Evolutionary conservation across 768 basidiomycete species (phyloP).

Genomic region (Boletus vinaceobasis): DNA sequence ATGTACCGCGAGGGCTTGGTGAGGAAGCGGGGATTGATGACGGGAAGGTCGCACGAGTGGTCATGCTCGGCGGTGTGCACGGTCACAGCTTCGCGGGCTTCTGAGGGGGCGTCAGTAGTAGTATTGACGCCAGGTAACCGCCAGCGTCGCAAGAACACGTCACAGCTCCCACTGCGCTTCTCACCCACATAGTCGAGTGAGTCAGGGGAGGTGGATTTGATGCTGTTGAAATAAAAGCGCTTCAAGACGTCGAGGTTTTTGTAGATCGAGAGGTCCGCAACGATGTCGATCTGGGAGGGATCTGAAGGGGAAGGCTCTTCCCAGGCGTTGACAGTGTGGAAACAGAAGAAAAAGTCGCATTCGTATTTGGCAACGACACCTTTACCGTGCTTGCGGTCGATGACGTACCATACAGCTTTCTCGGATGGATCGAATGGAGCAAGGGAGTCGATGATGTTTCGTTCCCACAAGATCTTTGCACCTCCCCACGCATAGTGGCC

Average conservation of each 20-base stretch:
- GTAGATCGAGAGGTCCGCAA: constrained; percentile 37
- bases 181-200: constrained; percentile 27
- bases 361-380: constrained; percentile 38
- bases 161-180: constrained; percentile 9
- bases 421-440: constrained; percentile 29
- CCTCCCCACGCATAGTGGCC: constrained; percentile 29
- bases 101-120: constrained; percentile 10
- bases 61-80: constrained; percentile 21
- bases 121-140: constrained; percentile 26
- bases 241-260: constrained; percentile 32
- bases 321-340: constrained; percentile 41
- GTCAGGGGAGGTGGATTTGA: constrained; percentile 26
- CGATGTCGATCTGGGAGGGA: constrained; percentile 27
- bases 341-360: constrained; percentile 37
- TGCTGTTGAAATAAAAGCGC: constrained; percentile 28
- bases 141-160: constrained; percentile 30
- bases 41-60: constrained; percentile 36
- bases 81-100: constrained; percentile 17
- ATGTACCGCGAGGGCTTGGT: constrained; percentile 33
- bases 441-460: constrained; percentile 33
- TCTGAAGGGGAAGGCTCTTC: constrained; percentile 26
- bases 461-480: constrained; percentile 28
- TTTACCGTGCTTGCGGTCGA: constrained; percentile 34
- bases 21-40: constrained; percentile 31
- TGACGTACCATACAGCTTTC: constrained; percentile 35